Base-by-base conservation (phyloP, 306 rosid species). In the Inga leiocalycina region DNA sequence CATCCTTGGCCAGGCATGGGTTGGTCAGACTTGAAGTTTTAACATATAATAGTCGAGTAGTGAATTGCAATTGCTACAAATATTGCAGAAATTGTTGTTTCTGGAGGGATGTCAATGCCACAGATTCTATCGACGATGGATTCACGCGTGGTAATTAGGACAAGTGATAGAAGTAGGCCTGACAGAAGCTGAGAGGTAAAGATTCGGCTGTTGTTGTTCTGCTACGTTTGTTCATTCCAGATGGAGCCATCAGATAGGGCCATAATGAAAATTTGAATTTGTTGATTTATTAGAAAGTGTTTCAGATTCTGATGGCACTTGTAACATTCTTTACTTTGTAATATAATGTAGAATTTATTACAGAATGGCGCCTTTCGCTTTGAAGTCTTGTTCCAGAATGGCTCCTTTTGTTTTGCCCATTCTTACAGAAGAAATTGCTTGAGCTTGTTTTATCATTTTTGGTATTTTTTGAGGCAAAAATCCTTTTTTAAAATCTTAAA, bases 61-160 rank as follows among this genome's bases (percentile, higher is more conserved):
- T 43, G 13, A 44, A 20, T 24, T 71, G 59, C 45, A 72, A 5
- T 27, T 72, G 41, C 8, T 5, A 24, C 45, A 17, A 12, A 72
- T 16, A 72, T 22, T 87, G 91, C 98, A 95, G 98, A 95, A 88
- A 95, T 95, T 82, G 92, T 95, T 2, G 98, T 95, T 66, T 95
- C 98, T 30, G 98, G 98, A 80, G 98, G 98, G 86, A 95, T 95
- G 98, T 95, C 98, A 45, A 95, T 95, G 98, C 98, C 98, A 14
- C 98, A 93, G 91, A 87, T 90, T 79, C 86, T 93, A 59, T 95
- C 98, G 16, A 92, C 92, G 4, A 48, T 91, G 57, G 98, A 93
- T 79, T 68, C 93, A 59, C 92, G 71, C 48, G 88, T 76, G 52
- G 49, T 80, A 81, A 15, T 44, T 22, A 48, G 56, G 14, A 22